Base-by-base conservation (phyloP, 2,329 filamentous ascomycete species). In the Ascochyta lentis region DNA sequence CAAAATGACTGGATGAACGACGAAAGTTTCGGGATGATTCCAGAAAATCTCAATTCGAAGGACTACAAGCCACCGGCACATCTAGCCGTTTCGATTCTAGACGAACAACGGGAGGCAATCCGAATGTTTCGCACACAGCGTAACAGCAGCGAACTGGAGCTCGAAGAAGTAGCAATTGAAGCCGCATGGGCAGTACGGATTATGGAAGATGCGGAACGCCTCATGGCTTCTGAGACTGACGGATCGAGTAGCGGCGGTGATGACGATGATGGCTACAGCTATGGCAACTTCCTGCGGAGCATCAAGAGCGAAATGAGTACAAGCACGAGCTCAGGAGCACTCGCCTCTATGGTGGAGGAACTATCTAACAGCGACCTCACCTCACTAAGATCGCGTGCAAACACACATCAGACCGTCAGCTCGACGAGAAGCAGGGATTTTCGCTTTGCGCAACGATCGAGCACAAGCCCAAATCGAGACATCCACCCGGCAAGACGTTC, bases 111-210 rank as follows among this genome's bases (percentile, higher is more conserved):
- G 9, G 59, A 60, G 16, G 24, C 53, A 9, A 22, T 66, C 0
- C 57, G 43, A 0, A 54, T 61, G 51, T 53, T 55, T 8, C 43
- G 49, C 9, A 37, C 40, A 6, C 49, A 56, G 12, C 49, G 56
- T 13, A 60, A 61, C 24, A 49, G 13, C 6, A 45, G 37, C 10
- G 48, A 58, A 6, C 10, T 58, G 0, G 40, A 22, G 1, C n/a
- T 67, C 0, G 29, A 16, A 1, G 48, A 56, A 0, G 16, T 41
- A 22, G 59, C 54, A 2, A 4, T 60, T 0, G 39, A 54, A 8
- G 22, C 53, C 12, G 66, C 62, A 4, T 69, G 66, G 65, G 60
- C 56, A 6, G 41, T 45, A 0, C 50, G 51, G n/a, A 61, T 68
- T 0, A 10, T 61, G 2, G 50, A 55, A 19, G 64, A 67, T n/a